Evolutionary conservation across 2,329 filamentous ascomycete species (phyloP), one percentile per base, ranked within the genome.

Genomic region (Talaromyces sp.): DNA sequence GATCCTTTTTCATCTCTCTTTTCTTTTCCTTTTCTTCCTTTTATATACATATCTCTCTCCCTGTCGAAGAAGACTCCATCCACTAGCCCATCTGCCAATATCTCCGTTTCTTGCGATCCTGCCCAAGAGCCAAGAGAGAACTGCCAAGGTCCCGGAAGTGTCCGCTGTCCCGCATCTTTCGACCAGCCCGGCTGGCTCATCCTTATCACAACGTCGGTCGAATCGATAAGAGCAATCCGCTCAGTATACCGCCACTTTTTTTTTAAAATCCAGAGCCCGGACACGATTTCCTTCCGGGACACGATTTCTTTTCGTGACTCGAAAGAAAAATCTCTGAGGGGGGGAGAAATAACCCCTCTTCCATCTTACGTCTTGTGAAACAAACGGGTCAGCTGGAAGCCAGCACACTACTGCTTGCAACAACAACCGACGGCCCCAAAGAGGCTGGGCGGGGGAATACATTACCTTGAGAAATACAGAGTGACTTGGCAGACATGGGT

Each of bases 401-500:
- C 5, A 38, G 35, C 35, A n/a, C 35, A 38, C 35, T n/a, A 17
- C 35, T 31, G n/a, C n/a, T 32, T 38, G 17, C 35, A 38, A 38
- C 35, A 38, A 38, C 35, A n/a, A 17, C 35, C 17, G 35, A 38
- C 35, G 6, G 21, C 43, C 43, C 43, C 5, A 46, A 24, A 46
- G 43, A 46, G 43, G 43, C 43, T n/a, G 43, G 43, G 43, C 43
- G 43, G 43, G 43, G 43, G 10, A 46, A 10, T 24, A 46, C 12
- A 19, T 24, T 21, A 46, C 43, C 9, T 46, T 46, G 17, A 21
- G 48, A 24, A 11, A 53, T 9, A 21, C 52, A 35, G 19, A 29
- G 19, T 41, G 17, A 12, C 8, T 41, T n/a, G 48, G 48, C 56
- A 56, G 62, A 19, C 61, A 96, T 96, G 92, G 92, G 92, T 66